Conservation (phyloP, 139 green algal genomes). For the Limnomonas spitsbergensis region DNA sequence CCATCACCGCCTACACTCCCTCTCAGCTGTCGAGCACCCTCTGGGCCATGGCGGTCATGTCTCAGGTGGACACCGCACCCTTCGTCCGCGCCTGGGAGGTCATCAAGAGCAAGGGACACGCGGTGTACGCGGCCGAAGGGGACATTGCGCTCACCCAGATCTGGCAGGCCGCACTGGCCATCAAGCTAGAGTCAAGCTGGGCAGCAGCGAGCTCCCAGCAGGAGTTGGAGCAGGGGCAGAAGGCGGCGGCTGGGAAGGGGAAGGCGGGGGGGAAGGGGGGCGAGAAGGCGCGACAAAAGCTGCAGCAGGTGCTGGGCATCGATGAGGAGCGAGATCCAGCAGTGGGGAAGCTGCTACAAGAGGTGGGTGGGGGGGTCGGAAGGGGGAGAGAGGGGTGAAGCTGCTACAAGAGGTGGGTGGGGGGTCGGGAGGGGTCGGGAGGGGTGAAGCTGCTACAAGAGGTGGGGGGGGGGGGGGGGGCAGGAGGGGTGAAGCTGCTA, state of each 20-base stretch:
- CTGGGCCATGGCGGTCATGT: constrained; percentile 45
- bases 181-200: constrained; percentile 10
- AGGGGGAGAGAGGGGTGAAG: no score
- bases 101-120: background rate
- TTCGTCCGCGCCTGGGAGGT: constrained; percentile 25
- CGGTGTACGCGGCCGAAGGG: background rate
- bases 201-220: background rate
- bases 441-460: no score
- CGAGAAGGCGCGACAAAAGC: no score
- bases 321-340: background rate
- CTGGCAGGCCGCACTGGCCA: constrained; percentile 21
- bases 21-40: constrained; percentile 31
- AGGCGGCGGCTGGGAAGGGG: background rate
- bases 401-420: no score
- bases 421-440: no score
- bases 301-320: background rate
- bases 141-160: constrained; percentile 28
- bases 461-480: no score
- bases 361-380: no score
- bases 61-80: constrained; percentile 12
- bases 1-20: constrained; percentile 13
- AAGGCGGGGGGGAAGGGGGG: background rate
- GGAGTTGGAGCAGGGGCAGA: background rate
- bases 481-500: no score
- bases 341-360: background rate